Base-by-base conservation (phyloP, 768 basidiomycete species). In the Psilocybe cubensis region DNA sequence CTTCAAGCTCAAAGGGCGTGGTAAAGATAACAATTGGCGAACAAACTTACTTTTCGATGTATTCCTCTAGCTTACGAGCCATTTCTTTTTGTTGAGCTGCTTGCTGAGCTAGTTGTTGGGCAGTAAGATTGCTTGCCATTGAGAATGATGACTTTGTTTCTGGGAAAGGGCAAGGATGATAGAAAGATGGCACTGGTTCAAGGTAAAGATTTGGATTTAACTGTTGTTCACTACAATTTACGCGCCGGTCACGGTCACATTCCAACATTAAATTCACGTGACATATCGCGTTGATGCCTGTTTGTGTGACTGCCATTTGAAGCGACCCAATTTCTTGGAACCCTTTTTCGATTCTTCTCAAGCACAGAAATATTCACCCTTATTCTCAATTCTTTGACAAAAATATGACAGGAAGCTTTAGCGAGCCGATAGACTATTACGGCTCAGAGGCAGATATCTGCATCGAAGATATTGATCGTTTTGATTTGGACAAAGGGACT, bases 41-140 rank as follows among this genome's bases (percentile, higher is more conserved):
- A 66, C 75, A 57, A 41, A 54, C 63, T 51, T 63, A 89, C 91
- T 87, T 91, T 68, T 90, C 87, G 53, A 91, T 89, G 67, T 88
- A 91, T 68, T 92, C 89, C 63, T 91, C 86, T 21, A 89, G 76
- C 65, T 85, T 82, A 46, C 78, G 76, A 46, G 81, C 72, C 44
- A 78, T 67, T 58, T 79, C 79, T 60, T 80, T 73, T 54, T 74
- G 72, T 40, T 70, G 67, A 3, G 66, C 64, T 40, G 70, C 61
- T 60, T 70, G 66, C 28, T 64, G 47, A 23, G 63, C 58, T 58
- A 72, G 70, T 21, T 70, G 64, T 56, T 68, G 67, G 28, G 60
- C 56, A 48, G 69, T 64, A 38, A 71, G 67, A 70, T 74, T 75
- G 40, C 40, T 42, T 53, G 43, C 28, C 56, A 52, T 44, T 14